phyloP scores from a whole-genome alignment of 805 yeast species.

The Kregervanrija fluxuum region DNA sequence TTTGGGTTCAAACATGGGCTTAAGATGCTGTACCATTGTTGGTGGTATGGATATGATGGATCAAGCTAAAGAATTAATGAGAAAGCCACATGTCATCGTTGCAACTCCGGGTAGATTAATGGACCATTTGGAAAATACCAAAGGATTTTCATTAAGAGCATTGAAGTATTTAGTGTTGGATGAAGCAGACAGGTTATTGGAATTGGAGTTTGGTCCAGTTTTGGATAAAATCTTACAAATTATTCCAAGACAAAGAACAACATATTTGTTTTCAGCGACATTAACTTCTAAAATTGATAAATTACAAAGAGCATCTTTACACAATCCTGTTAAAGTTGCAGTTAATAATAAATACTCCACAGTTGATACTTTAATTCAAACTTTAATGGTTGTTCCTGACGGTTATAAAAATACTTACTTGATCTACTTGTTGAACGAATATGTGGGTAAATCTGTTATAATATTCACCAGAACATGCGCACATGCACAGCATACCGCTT shows the following conservation, averaged over 20 bases:
- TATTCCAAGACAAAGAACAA: slow-evolving; percentile 78
- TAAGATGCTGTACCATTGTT: slow-evolving; percentile 81
- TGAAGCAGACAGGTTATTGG: slow-evolving; percentile 93
- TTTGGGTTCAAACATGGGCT: slow-evolving; percentile 84
- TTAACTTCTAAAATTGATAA: slow-evolving; percentile 94
- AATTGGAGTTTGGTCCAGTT: slow-evolving; percentile 95
- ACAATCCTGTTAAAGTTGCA: slow-evolving; percentile 84
- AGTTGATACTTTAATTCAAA: slow-evolving; percentile 87
- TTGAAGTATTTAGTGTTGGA: slow-evolving; percentile 86
- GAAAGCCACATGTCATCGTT: slow-evolving; percentile 89
- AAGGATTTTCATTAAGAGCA: slow-evolving; percentile 76
- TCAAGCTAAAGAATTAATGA: slow-evolving; percentile 88
- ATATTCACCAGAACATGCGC: slow-evolving; percentile 93
- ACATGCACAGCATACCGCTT: slow-evolving; percentile 85
- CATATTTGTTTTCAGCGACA: slow-evolving; percentile 91
- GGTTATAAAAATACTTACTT: slow-evolving; percentile 86
- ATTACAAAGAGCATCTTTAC: slow-evolving; percentile 84
- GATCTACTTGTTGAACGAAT: slow-evolving; percentile 76
- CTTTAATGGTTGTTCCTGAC: slow-evolving; percentile 84
- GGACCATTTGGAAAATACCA: slow-evolving; percentile 90
- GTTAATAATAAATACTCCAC: slow-evolving; percentile 86
- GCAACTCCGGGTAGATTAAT: slow-evolving; percentile 88
- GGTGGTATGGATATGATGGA: slow-evolving; percentile 99
- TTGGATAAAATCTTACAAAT: slow-evolving; percentile 77
- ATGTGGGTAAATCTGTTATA: slow-evolving; percentile 76